Percentiles rank a stretch among this genome's conserved stretches.
These are phyloP conservation scores for Pestalotiopsis sp. DNA, from an alignment of 2,329 filamentous ascomycete genomes.

Conservation along the genomic window DNA sequence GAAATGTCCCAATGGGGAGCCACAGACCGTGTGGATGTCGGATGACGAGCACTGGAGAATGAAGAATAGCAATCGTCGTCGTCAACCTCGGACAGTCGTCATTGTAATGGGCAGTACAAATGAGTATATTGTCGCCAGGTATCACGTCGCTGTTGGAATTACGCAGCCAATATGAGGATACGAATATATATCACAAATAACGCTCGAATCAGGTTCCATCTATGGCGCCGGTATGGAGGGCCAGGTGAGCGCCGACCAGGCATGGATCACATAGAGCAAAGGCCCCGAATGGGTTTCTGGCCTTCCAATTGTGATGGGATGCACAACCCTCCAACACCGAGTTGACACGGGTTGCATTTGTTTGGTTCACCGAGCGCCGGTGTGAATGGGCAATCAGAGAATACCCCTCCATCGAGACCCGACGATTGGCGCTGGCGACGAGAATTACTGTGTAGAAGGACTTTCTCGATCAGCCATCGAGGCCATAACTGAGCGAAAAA, in stretches of 20 bases:
- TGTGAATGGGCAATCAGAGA: not conserved
- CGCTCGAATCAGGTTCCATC: not conserved
- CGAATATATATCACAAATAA: not conserved
- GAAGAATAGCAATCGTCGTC: not conserved
- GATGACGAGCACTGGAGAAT: not conserved
- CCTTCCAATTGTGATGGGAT: not conserved
- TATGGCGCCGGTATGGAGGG: not conserved
- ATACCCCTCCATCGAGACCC: not conserved
- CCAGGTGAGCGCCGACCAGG: constrained; percentile 1
- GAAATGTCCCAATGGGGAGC: not conserved
- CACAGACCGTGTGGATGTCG: not conserved
- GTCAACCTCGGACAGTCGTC: not conserved
- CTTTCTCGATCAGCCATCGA: not conserved
- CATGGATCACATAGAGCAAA: not conserved
- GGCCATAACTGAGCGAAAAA: not conserved
- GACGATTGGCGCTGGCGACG: too few relatives aligned
- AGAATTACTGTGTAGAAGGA: not conserved
- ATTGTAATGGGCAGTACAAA: not conserved
- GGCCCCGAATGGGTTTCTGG: not conserved
- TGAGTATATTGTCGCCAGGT: too few relatives aligned
- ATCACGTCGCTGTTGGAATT: too few relatives aligned
- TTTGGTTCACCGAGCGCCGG: not conserved
- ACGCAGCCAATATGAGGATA: too few relatives aligned
- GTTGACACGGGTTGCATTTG: not conserved
- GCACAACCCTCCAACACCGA: not conserved